Base-by-base conservation (phyloP, 768 basidiomycete genomes). In the Boletus edulis region DNA sequence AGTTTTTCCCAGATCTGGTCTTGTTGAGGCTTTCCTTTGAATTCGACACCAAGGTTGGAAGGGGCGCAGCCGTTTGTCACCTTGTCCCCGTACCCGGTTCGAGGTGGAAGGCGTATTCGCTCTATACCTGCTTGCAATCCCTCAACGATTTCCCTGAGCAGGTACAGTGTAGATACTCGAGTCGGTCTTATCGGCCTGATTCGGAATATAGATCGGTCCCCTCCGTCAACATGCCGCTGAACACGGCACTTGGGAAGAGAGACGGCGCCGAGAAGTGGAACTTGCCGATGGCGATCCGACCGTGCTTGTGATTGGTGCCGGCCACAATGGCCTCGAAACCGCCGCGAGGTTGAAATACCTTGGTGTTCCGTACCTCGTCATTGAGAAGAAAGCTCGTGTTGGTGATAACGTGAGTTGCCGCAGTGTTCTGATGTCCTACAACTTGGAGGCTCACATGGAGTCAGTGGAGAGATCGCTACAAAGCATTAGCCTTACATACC, bases 291-390 rank as follows among this genome's bases (percentile, higher is more conserved):
- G 59, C 5, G 75, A 78, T 35, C 85, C 86, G 0, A 76, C 75
- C 2, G 88, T 86, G 13, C 64, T 89, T 29, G 72, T 89, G 27
- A 70, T 87, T 18, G 84, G 86, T 12, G 86, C 78, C 0, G 86
- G 86, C 0, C 89, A 89, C 52, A 79, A 78, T 56, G 89, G 87
- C 2, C 69, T 93, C 24, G 81, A 78, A 37, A 63, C 82, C 3
- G 87, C 87, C 0, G 85, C 86, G 2, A 75, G 86, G 18, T 71
- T 91, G 52, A 84, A 84, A 61, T 75, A 74, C 39, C 71, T 89
- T 24, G 82, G 79, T 18, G 69, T 91, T 14, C 61, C 73, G 2
- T 71, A 78, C 1, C 70, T 92, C 11, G 67, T 86, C 15, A 70
- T 87, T 13, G 86, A 88, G 57, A 75, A 73, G 61, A 78, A 81